Base-by-base conservation (phyloP, 768 basidiomycete species). In the Paxillus involutus region DNA sequence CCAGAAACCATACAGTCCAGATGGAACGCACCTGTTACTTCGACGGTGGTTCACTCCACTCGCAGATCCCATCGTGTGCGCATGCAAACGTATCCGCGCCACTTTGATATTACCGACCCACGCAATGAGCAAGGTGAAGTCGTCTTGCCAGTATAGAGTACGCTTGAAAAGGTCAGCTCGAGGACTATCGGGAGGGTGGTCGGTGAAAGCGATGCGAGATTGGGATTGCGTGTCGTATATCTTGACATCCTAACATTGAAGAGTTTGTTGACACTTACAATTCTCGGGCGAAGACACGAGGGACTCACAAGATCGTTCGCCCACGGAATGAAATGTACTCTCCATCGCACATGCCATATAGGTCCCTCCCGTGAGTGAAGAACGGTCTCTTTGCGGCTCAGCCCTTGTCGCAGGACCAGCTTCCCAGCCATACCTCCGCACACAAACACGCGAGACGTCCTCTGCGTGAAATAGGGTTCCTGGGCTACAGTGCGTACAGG, bases 141-240 rank as follows among this genome's bases (percentile, higher is more conserved):
- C 91, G 65, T 97, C 94, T 62, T 92, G 91, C 95, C 96, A 99
- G 53, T 86, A 76, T 1, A 99, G 79, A 0, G 83, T 88, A 66
- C 91, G 96, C 63, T 94, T 95, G 82, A 95, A 98, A 8, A 98
- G 79, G 64, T 99, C 97, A 0, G 94, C 89, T 39, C 97, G 83
- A 3, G 96, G 97, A 54, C 91, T 86, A 57, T 90, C 84, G 0
- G 80, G 64, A 13, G 88, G 86, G 35, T 94, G 80, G 69, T 95
- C 91, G 50, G 98, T 94, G 66, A 82, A 92, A 0, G 87, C 86
- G 46, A 98, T 86, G 7, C 89, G 84, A 17, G 83, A 83, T 59
- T 87, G 84, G 0, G 88, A 88, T 5, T 75, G 73, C 0, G 84
- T 87, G 67, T 98, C 95, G 67, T 95, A 96, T 44, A 99, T 88